These are phyloP conservation scores for Salix brachista DNA, from an alignment of 345 rosid species.

Conservation along the genomic window DNA sequence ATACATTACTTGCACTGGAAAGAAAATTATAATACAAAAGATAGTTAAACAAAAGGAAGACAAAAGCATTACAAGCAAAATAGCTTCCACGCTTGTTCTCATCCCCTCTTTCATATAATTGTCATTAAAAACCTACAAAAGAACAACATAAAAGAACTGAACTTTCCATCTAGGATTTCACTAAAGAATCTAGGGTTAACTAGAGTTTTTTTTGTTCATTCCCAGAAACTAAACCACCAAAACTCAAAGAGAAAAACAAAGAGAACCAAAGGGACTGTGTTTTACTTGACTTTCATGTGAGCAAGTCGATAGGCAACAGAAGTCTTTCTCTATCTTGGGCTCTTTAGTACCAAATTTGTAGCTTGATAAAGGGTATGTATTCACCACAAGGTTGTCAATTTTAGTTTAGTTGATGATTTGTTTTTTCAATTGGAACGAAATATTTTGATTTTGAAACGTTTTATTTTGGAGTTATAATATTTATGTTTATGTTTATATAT, in stretches of 20 bases:
- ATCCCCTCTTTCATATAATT: constrained; percentile 97
- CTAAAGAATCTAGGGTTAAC: background rate
- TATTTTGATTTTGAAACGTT: no score
- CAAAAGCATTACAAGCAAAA: constrained; percentile 62
- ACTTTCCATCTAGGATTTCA: background rate
- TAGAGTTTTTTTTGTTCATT: background rate
- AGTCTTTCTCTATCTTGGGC: constrained; percentile 87
- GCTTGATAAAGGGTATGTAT: constrained; percentile 79
- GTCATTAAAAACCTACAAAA: constrained; percentile 15
- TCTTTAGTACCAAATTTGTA: constrained; percentile 95
- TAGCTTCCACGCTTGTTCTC: constrained; percentile 94
- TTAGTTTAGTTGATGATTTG: no score
- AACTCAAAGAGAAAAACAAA: background rate
- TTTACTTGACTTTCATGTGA: constrained; percentile 97
- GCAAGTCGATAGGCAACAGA: constrained; percentile 97
- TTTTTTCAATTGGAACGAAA: no score
- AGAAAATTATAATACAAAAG: background rate
- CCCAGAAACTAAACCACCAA: constrained; percentile 22
- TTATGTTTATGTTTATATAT: no score
- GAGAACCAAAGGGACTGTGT: background rate
- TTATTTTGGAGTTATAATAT: no score
- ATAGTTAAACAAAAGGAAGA: background rate
- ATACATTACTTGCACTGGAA: no score
- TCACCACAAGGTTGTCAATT: no score
- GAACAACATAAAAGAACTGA: background rate